A percentile compares a stretch with the other conserved stretches of the same genome.
Evolutionary conservation across 805 yeast genomes (phyloP).

Genomic region (Kuraishia ogatae): DNA sequence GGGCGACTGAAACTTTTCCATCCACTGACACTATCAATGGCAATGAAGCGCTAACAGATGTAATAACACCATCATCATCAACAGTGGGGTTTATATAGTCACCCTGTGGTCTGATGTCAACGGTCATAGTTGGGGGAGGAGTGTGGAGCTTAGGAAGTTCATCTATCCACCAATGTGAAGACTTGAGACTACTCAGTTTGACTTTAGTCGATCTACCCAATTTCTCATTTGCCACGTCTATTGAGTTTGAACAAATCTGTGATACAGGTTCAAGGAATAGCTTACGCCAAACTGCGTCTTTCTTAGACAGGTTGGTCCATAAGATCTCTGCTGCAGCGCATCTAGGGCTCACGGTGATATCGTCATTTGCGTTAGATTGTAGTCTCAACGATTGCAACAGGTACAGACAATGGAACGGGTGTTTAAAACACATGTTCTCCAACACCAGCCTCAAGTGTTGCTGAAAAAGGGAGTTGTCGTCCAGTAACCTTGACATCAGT

Average conservation of each 20-base stretch:
- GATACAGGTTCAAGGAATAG: slow-evolving; percentile 35
- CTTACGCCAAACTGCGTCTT: slow-evolving; percentile 14
- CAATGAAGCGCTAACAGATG: slow-evolving; percentile 1
- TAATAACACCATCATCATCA: background rate
- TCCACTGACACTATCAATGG: slow-evolving; percentile 33
- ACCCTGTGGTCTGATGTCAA: slow-evolving; percentile 33
- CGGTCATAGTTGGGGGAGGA: slow-evolving; percentile 59
- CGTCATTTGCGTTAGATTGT: slow-evolving; percentile 28
- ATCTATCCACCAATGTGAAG: slow-evolving; percentile 52
- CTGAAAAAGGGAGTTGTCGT: slow-evolving; percentile 45
- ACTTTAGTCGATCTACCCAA: slow-evolving; percentile 24
- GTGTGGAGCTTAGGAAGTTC: slow-evolving; percentile 33
- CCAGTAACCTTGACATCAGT: slow-evolving; percentile 58
- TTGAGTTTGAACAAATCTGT: slow-evolving; percentile 39
- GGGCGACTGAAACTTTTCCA: slow-evolving; percentile 47
- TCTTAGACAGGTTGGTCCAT: slow-evolving; percentile 28
- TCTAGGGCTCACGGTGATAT: slow-evolving; percentile 31
- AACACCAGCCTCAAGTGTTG: slow-evolving; percentile 38
- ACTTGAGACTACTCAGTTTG: slow-evolving; percentile 24
- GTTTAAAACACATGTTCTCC: slow-evolving; percentile 35
- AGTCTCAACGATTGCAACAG: slow-evolving; percentile 47
- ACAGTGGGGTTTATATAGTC: slow-evolving; percentile 23
- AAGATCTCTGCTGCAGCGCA: slow-evolving; percentile 44
- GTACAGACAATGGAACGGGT: slow-evolving; percentile 72
- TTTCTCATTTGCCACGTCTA: slow-evolving; percentile 42